These are phyloP conservation scores for Phoenix dactylifera DNA, from an alignment of 176 grass and related monocot genomes.

Conservation along the genomic window DNA sequence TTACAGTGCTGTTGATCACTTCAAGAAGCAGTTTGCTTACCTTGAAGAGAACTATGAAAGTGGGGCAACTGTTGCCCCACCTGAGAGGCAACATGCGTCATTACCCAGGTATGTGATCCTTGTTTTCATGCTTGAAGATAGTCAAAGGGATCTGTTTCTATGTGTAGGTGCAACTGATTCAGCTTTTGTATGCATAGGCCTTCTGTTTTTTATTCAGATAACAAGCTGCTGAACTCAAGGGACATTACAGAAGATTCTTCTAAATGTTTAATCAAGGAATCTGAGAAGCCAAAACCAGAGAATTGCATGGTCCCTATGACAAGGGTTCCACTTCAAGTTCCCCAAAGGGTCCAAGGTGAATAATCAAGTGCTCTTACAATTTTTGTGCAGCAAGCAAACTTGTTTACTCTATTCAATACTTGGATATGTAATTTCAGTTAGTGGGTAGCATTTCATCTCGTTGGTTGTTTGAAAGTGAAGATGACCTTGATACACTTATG, in stretches of 20 bases:
- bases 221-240: slow-evolving; percentile 37
- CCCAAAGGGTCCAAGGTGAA: slow-evolving; percentile 13
- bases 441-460: background rate
- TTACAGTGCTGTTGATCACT: no score
- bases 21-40: no score
- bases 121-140: background rate
- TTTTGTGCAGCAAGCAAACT: background rate
- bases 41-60: no score
- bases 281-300: slow-evolving; percentile 34
- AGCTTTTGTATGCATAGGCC: slow-evolving; percentile 37
- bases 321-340: slow-evolving; percentile 43
- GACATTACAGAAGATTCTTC: slow-evolving; percentile 68
- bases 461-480: background rate
- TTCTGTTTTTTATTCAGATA: slow-evolving; percentile 57
- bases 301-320: slow-evolving; percentile 28
- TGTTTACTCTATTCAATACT: background rate
- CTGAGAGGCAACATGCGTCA: background rate
- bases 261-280: slow-evolving; percentile 71
- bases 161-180: background rate
- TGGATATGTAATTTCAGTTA: background rate
- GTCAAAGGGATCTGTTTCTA: background rate
- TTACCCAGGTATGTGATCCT: background rate
- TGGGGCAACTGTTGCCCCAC: background rate
- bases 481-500: background rate
- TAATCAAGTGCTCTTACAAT: background rate